Percentiles rank a stretch among this genome's conserved stretches.
Conservation (phyloP, 2,329 filamentous ascomycete genomes). For the Lachnum nothofagi region DNA sequence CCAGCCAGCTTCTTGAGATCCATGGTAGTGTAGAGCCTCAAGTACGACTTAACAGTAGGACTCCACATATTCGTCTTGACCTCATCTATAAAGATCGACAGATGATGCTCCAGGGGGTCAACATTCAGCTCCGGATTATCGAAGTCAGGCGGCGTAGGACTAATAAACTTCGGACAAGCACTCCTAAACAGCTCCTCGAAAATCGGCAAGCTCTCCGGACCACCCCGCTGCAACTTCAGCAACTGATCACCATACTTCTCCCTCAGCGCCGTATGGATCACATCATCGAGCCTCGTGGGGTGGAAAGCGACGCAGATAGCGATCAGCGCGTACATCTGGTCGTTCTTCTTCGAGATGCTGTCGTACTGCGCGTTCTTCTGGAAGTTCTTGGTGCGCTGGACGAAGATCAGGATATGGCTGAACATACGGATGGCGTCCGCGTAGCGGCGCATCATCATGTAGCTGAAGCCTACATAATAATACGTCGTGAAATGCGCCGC, state of each 20-base stretch:
- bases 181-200: slow-evolving; percentile 97
- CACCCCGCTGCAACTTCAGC: slow-evolving; percentile 90
- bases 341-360: slow-evolving; percentile 99
- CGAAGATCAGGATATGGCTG: slow-evolving; percentile 98
- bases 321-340: slow-evolving; percentile 99
- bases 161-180: slow-evolving; percentile 99
- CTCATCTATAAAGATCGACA: slow-evolving; percentile 98
- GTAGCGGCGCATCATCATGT: slow-evolving; percentile 99
- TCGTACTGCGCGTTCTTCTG: slow-evolving; percentile 99
- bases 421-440: slow-evolving; percentile 99
- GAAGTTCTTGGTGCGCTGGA: slow-evolving; percentile 99
- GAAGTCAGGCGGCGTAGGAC: slow-evolving; percentile 92
- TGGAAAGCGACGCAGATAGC: slow-evolving; percentile 98
- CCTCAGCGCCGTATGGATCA: slow-evolving; percentile 93
- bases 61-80: slow-evolving; percentile 99
- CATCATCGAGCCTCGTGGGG: slow-evolving; percentile 94
- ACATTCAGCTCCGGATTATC: slow-evolving; percentile 94
- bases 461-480: slow-evolving; percentile 99
- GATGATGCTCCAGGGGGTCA: slow-evolving; percentile 95
- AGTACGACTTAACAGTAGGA: slow-evolving; percentile 95
- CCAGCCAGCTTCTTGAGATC: slow-evolving; percentile 96
- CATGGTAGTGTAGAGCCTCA: slow-evolving; percentile 99
- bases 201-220: slow-evolving; percentile 88
- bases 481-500: slow-evolving; percentile 99
- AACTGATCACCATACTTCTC: slow-evolving; percentile 99